Conservation (phyloP, 1,284 basidiomycete species). For the Heterobasidion occidentale region DNA sequence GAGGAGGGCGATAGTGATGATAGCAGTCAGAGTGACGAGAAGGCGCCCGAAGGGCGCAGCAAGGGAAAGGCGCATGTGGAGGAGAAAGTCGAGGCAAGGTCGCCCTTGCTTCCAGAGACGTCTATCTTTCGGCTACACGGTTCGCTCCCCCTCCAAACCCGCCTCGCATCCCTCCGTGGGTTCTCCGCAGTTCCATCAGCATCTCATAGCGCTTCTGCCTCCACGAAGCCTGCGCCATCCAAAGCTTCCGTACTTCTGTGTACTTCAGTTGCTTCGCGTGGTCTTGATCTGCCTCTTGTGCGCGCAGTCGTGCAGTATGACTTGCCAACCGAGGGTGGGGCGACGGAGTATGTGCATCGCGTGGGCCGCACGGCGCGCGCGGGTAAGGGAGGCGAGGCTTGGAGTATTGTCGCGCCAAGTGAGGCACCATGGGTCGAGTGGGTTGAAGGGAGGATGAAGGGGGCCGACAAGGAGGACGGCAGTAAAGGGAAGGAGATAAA, state of each 20-base stretch:
- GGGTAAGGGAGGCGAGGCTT: conserved; percentile 82
- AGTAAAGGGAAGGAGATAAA: conserved; percentile 28
- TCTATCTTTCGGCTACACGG: conserved; percentile 93
- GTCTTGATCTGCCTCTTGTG: conserved; percentile 95
- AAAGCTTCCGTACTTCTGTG: conserved; percentile 78
- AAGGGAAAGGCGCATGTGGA: conserved; percentile 4
- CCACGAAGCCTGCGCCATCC: conserved; percentile 7
- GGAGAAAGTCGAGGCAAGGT: conserved; percentile 51
- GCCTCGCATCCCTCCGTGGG: conserved; percentile 74
- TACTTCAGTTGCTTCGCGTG: conserved; percentile 95
- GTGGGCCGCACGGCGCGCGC: conserved; percentile 96
- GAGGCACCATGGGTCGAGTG: conserved; percentile 87
- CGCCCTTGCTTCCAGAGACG: conserved; percentile 75
- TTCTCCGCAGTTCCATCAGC: conserved; percentile 51
- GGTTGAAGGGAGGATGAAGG: conserved; percentile 76
- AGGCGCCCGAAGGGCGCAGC: not conserved
- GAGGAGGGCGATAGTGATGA: conserved; percentile 11
- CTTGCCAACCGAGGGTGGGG: conserved; percentile 94
- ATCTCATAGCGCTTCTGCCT: conserved; percentile 15
- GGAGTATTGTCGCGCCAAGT: conserved; percentile 85
- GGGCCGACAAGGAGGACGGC: conserved; percentile 22
- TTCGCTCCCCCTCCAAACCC: conserved; percentile 77
- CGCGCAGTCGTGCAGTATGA: conserved; percentile 95
- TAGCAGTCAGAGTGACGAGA: conserved; percentile 8
- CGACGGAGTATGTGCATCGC: conserved; percentile 95